Evolutionary conservation across 495 filamentous ascomycete genomes (phyloP), one percentile per base, ranked within the genome.

Genomic region (Neohortaea acidophila): DNA sequence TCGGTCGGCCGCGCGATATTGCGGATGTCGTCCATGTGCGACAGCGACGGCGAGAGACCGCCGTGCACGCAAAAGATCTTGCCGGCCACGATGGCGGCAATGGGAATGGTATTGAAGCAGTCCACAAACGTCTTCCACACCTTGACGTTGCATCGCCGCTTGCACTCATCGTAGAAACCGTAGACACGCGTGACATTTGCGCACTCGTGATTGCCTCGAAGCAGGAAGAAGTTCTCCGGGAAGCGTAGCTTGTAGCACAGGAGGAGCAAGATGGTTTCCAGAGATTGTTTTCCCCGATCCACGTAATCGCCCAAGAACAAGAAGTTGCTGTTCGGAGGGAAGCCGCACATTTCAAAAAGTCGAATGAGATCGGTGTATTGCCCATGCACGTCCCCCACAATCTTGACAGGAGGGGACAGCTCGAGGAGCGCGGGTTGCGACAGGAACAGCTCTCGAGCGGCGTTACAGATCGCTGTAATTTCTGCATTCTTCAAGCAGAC

Each of bases 51-150:
- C 10, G 89, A 99, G 11, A 99, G 67, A 7, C 89, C 89, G 38
- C 89, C 89, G 53, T 99, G 89, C 34, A 99, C 89, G 57, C 89
- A 99, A 59, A 99, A 99, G 38, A 99, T 99, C 65, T 99, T 99
- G 26, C 81, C 82, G 1, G 89, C 91, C 17, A 99, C 91, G 49
- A 94, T 96, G 11, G 91, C 70, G 21, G 89, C 89, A 50, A 99
- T 94, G 0, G 91, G 89, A 12, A 99, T 72, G 18, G 75, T 81
- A 57, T 99, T 99, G 67, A 99, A 99, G 12, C 84, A 92, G 57
- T 99, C 89, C 33, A 99, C 74, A 55, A 99, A 99, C 0, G 82
- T 87, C 67, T 96, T 99, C 89, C 89, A 99, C 36, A 94, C 75
- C 64, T 99, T 99, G 54, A 99, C 81, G 56, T 92, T 96, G 63